Percentiles rank a stretch among this genome's conserved stretches.
Evolutionary conservation across 345 rosid species (phyloP).

Genomic region (Clausena lansium): DNA sequence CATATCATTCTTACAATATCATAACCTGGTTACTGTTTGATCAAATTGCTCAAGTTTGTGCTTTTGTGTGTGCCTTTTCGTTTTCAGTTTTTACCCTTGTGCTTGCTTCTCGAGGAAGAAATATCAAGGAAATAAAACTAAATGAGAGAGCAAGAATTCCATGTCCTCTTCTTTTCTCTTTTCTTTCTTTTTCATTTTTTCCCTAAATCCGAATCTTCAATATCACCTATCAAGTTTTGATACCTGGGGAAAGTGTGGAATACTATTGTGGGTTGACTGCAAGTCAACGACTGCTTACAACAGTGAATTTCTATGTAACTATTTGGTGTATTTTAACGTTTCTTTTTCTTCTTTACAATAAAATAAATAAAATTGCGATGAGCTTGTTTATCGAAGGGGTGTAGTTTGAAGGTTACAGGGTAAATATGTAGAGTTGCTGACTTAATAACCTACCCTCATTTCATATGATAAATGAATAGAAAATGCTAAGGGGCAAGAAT

Average conservation of each 20-base stretch:
- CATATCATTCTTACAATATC: slow-evolving; percentile 6
- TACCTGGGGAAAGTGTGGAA: too few relatives aligned
- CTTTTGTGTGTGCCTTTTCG: neutral
- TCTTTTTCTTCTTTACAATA: neutral
- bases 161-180: too few relatives aligned
- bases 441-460: too few relatives aligned
- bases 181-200: too few relatives aligned
- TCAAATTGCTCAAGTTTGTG: neutral
- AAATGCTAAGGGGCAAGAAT: too few relatives aligned
- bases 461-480: too few relatives aligned
- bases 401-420: neutral
- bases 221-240: too few relatives aligned
- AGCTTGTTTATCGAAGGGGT: neutral
- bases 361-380: neutral
- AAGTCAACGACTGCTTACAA: neutral
- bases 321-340: neutral
- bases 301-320: neutral
- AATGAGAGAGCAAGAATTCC: too few relatives aligned
- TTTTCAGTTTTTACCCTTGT: neutral
- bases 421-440: too few relatives aligned
- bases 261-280: too few relatives aligned
- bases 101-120: neutral
- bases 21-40: neutral
- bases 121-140: neutral
- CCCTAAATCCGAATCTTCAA: too few relatives aligned